These are phyloP conservation scores for Penicillium verrucosum DNA, from an alignment of 2,329 filamentous ascomycete genomes.

Conservation along the genomic window DNA sequence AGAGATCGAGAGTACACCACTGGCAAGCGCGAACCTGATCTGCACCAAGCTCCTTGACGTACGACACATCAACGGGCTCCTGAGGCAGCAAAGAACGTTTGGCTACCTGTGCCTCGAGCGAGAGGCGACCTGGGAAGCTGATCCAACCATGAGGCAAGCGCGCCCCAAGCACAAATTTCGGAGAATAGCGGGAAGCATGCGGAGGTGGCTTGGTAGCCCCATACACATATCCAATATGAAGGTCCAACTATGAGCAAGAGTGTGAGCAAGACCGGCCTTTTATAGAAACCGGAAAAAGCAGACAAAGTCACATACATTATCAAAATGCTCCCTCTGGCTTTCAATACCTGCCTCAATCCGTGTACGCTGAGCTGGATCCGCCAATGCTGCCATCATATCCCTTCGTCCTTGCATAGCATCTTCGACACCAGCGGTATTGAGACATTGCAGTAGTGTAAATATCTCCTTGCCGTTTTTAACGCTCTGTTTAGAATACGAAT, in stretches of 20 bases:
- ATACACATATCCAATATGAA: slow-evolving; percentile 48
- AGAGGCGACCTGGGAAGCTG: not conserved
- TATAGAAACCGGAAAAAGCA: not conserved
- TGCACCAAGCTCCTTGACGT: slow-evolving; percentile 31
- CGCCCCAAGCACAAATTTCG: slow-evolving; percentile 40
- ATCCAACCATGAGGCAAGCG: slow-evolving; percentile 46
- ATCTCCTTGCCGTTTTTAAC: slow-evolving; percentile 46
- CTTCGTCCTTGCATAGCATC: slow-evolving; percentile 3
- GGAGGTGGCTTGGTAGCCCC: slow-evolving; percentile 32
- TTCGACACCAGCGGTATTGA: slow-evolving; percentile 33
- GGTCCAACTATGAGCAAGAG: slow-evolving; percentile 25
- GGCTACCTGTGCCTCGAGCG: not conserved
- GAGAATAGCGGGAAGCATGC: slow-evolving; percentile 39
- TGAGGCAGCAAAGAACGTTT: not conserved
- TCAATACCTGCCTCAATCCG: slow-evolving; percentile 29
- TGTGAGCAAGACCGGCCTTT: not conserved
- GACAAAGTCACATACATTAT: slow-evolving; percentile 27
- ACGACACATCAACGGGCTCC: slow-evolving; percentile 32
- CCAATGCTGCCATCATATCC: slow-evolving; percentile 2
- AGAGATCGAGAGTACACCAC: slow-evolving; percentile 41
- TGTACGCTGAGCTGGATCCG: not conserved
- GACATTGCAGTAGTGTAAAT: slow-evolving; percentile 39
- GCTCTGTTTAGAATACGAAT: slow-evolving; percentile 43
- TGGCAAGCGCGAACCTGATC: slow-evolving; percentile 25
- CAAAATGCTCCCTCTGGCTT: slow-evolving; percentile 43